Evolutionary conservation across 495 filamentous ascomycete genomes (phyloP).

Genomic region (Annulohypoxylon nitens): DNA sequence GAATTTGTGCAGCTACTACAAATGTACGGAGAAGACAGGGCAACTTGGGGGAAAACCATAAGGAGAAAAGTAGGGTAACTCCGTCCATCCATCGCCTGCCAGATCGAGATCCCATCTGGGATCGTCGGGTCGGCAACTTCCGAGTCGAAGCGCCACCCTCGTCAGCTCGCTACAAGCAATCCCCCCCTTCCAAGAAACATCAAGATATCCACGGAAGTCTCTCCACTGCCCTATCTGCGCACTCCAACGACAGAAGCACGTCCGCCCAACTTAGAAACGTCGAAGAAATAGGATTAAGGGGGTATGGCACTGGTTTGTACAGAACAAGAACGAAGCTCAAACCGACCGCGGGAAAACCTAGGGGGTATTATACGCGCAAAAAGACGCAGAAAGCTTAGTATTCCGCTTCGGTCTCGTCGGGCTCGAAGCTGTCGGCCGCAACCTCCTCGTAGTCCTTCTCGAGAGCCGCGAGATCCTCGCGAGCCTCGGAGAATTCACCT

Average conservation of each 20-base stretch:
- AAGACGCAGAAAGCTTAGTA: slow-evolving; percentile 67
- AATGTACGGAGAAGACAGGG: slow-evolving; percentile 26
- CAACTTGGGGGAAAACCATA: slow-evolving; percentile 31
- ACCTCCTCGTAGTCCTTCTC: slow-evolving; percentile 96
- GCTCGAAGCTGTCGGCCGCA: slow-evolving; percentile 75
- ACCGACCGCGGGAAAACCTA: slow-evolving; percentile 19
- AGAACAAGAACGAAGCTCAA: slow-evolving; percentile 26
- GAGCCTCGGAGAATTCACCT: slow-evolving; percentile 91
- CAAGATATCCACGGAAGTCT: slow-evolving; percentile 31
- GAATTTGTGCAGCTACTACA: slow-evolving; percentile 24
- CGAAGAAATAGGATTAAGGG: slow-evolving; percentile 33
- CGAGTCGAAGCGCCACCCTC: slow-evolving; percentile 2
- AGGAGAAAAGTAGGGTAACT: slow-evolving; percentile 25
- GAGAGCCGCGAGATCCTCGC: slow-evolving; percentile 89
- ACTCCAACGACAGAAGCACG: slow-evolving; percentile 29
- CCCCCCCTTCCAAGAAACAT: slow-evolving; percentile 32
- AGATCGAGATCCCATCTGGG: background rate
- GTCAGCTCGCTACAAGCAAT: slow-evolving; percentile 7
- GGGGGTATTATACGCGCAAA: slow-evolving; percentile 51
- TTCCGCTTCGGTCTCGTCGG: slow-evolving; percentile 75
- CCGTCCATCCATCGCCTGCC: slow-evolving; percentile 28
- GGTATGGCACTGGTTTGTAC: slow-evolving; percentile 25
- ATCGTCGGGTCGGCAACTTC: background rate
- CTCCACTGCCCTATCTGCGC: slow-evolving; percentile 28
- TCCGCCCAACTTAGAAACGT: slow-evolving; percentile 35